Evolutionary conservation across 2,329 filamentous ascomycete species (phyloP).

Genomic region (Sclerotinia borealis): DNA sequence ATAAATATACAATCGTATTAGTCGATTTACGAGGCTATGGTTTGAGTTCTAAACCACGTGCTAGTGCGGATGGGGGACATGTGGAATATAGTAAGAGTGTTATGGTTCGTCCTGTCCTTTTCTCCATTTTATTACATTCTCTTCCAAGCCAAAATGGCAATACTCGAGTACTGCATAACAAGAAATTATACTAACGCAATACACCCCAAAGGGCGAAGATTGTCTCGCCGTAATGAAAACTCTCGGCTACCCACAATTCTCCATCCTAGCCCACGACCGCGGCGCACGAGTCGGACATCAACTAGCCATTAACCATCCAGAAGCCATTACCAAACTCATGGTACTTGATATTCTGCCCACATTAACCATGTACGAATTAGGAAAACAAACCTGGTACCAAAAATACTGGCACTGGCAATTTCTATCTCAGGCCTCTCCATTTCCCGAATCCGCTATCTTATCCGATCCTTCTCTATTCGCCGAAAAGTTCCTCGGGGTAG

Average conservation of each 20-base stretch:
- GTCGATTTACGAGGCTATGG: constrained; percentile 49
- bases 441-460: constrained; percentile 44
- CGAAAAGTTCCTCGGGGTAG: constrained; percentile 32
- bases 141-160: neutral
- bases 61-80: constrained; percentile 8
- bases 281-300: constrained; percentile 51
- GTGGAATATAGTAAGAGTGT: constrained; percentile 41
- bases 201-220: constrained; percentile 31
- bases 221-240: constrained; percentile 41
- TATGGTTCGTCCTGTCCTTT: constrained; percentile 36
- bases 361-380: constrained; percentile 45
- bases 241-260: constrained; percentile 38
- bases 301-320: constrained; percentile 42
- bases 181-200: neutral
- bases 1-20: constrained; percentile 39
- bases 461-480: constrained; percentile 37
- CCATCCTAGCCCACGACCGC: constrained; percentile 50
- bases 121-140: neutral
- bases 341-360: constrained; percentile 51
- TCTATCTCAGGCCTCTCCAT: constrained; percentile 45
- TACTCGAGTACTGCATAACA: neutral
- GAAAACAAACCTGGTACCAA: constrained; percentile 39
- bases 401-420: constrained; percentile 56
- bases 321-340: constrained; percentile 34
- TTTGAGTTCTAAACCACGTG: constrained; percentile 40